These are phyloP conservation scores for Mikania micrantha DNA, from an alignment of 129 eudicot species.

Conservation along the genomic window DNA sequence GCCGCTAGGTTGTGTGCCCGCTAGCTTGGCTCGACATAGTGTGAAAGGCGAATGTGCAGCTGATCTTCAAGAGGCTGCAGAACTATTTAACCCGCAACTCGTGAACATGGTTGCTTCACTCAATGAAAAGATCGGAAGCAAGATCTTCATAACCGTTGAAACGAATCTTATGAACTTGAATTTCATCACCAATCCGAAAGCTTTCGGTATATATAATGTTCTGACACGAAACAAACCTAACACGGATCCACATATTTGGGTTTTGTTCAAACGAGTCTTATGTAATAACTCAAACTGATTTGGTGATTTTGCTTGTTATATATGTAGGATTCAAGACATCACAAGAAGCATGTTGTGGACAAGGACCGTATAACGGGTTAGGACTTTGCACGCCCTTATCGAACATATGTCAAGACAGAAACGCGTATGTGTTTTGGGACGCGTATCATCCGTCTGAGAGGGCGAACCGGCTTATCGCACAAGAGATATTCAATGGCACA, in stretches of 20 bases:
- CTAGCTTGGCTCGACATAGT: slow-evolving; percentile 53
- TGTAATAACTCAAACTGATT: background rate
- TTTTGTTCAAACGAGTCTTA: background rate
- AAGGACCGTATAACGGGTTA: slow-evolving; percentile 68
- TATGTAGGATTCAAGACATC: slow-evolving; percentile 57
- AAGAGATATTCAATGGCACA: slow-evolving; percentile 38
- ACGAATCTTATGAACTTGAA: slow-evolving; percentile 41
- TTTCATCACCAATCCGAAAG: slow-evolving; percentile 48
- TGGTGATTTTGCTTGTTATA: background rate
- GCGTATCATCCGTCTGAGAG: slow-evolving; percentile 62
- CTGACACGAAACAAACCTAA: background rate
- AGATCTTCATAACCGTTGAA: slow-evolving; percentile 47
- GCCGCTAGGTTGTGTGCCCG: slow-evolving; percentile 77
- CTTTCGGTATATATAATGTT: slow-evolving; percentile 44
- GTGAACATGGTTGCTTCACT: slow-evolving; percentile 30
- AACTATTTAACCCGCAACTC: slow-evolving; percentile 52
- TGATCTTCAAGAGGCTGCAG: slow-evolving; percentile 50
- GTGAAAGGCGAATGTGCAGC: slow-evolving; percentile 51
- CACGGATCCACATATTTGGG: background rate
- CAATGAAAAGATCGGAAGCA: slow-evolving; percentile 39
- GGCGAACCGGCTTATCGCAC: slow-evolving; percentile 50
- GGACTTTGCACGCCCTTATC: slow-evolving; percentile 64
- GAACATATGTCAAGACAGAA: slow-evolving; percentile 49
- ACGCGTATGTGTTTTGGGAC: slow-evolving; percentile 59
- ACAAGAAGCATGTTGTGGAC: slow-evolving; percentile 69